Base-by-base conservation (phyloP, 2,329 filamentous ascomycete species). In the Fusarium irregulare region DNA sequence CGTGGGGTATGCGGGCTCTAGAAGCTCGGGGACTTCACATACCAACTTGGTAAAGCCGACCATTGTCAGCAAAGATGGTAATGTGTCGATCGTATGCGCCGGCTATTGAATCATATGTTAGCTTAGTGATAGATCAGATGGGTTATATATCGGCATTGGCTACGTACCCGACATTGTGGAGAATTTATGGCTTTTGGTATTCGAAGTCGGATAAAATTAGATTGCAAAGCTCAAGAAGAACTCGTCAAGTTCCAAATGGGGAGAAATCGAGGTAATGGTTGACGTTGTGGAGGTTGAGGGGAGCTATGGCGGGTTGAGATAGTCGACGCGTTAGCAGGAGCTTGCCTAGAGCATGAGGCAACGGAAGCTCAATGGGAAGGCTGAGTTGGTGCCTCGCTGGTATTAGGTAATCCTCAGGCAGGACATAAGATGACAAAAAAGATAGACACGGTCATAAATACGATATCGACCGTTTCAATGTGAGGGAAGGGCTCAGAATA, bases 31-130 rank as follows among this genome's bases (percentile, higher is more conserved):
- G 51, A 57, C 55, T 44, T 67, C 46, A 64, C 94, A 79, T 88
- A 98, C 96, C 96, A 83, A 99, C 96, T 98, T 99, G 96, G 83
- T 98, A 99, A 81, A 99, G 87, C 81, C 96, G 91, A 79, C 96
- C 96, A 85, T 98, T 94, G 83, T 99, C 96, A 68, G 96, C 98
- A 86, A 99, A 99, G 87, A 99, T 98, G 80, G 96, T 99, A 79
- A 99, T 99, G 84, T 99, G 96, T 87, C 96, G 90, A 84, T 99
- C 96, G 85, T 97, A 98, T 79, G 93, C 94, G 83, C 93, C 91
- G 84, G 79, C 79, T 81, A 60, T 54, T 47, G 61, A 63, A 49
- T 74, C 20, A 11, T 25, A 57, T 49, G 73, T 80, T 76, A 80
- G 77, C 74, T 75, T 72, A 50, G 61, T 60, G 64, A 70, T 42